These are phyloP conservation scores for Vachellia collinsii DNA, from an alignment of 306 rosid genomes.

Conservation along the genomic window DNA sequence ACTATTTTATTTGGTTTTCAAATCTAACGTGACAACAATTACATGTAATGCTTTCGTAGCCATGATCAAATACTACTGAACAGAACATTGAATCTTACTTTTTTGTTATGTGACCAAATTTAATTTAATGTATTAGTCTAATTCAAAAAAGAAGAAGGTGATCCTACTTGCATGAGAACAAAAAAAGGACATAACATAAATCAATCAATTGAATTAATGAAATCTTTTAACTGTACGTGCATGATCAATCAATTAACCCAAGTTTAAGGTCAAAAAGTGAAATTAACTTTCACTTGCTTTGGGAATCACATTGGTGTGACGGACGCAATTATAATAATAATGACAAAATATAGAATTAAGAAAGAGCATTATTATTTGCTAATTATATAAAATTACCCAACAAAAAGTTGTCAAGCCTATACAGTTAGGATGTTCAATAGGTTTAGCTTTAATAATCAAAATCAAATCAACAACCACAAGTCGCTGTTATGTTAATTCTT, in stretches of 20 bases:
- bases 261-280: conserved; percentile 48
- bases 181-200: conserved; percentile 12
- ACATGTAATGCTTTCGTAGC: conserved; percentile 39
- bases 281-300: conserved; percentile 43
- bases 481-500: conserved; percentile 9
- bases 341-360: neutral
- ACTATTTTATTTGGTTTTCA: neutral
- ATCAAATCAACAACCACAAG: conserved; percentile 29
- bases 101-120: conserved; percentile 33
- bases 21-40: conserved; percentile 23
- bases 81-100: conserved; percentile 31
- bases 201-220: conserved; percentile 16
- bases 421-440: conserved; percentile 42
- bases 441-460: conserved; percentile 44
- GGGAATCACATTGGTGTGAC: conserved; percentile 40
- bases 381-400: conserved; percentile 48
- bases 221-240: conserved; percentile 26
- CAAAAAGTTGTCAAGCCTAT: conserved; percentile 51
- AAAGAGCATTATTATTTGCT: conserved; percentile 45
- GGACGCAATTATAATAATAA: conserved; percentile 31
- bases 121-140: conserved; percentile 14
- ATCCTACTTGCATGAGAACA: conserved; percentile 21
- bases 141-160: conserved; percentile 38
- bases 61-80: conserved; percentile 30
- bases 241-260: conserved; percentile 24